Base-by-base conservation (phyloP, 2,329 filamentous ascomycete species). In the Sporothrix dimorphospora region DNA sequence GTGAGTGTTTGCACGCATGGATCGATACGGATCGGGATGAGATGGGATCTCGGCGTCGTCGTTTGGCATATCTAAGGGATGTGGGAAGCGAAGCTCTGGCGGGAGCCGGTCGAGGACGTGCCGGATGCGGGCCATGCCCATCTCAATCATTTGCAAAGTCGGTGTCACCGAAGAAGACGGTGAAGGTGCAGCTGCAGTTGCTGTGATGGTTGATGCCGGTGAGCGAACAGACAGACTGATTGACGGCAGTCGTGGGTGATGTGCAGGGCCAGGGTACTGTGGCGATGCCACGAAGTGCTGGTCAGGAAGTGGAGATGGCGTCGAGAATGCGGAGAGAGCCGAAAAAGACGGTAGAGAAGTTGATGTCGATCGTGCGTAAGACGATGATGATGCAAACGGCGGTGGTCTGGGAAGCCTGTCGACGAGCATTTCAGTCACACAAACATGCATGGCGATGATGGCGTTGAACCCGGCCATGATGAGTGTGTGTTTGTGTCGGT, bases 401-500 rank as follows among this genome's bases (percentile, higher is more conserved):
- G 65, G 65, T 1, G 45, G 45, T 9, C 65, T 34, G 9, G 65
- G 65, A 3, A 68, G 19, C 24, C 65, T 27, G 27, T 68, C 65
- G 3, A 53, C 65, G 8, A 68, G 24, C 45, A 68, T 38, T 9
- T 68, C 65, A 11, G 16, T 53, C 9, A 68, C 65, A 53, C 65
- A 68, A 16, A 68, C 47, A 11, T 68, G 65, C 65, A 68, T 68
- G 14, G 45, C 65, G 3, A 68, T 45, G 16, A 68, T 40, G 5
- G 65, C 65, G 19, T 68, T 68, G 65, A 68, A 68, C 4, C 65
- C 45, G 11, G 45, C 45, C 65, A 68, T 53, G 30, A 68, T 68
- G 45, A 68, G 24, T 11, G 45, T 68, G 30, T 68, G 65, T 9
- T 53, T 51, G 12, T 53, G 65, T 21, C 65, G 61, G 42, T 66